phyloP scores from a whole-genome alignment of 2,329 filamentous ascomycete genomes.

The Cryphonectria nitschkei region DNA sequence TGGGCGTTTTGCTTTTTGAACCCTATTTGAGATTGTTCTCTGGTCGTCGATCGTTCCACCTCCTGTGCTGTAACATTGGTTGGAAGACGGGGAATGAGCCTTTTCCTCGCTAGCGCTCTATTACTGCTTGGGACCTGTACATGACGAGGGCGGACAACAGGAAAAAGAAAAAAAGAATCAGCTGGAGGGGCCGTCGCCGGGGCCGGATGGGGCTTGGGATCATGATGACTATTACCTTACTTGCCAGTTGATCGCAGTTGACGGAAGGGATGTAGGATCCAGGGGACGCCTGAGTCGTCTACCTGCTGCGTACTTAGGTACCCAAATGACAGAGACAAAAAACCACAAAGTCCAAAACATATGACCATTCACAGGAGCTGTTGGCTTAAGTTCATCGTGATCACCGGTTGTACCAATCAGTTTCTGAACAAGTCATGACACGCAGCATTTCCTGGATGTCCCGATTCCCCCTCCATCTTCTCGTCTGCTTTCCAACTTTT shows the following conservation, averaged over 20 bases:
- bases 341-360: background rate
- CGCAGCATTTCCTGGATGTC: background rate
- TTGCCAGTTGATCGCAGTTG: background rate
- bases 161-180: background rate
- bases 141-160: background rate
- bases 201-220: background rate
- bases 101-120: background rate
- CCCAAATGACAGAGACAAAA: background rate
- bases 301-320: background rate
- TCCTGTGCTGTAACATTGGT: slow-evolving; percentile 1
- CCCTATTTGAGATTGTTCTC: slow-evolving; percentile 4
- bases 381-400: background rate
- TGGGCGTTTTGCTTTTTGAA: slow-evolving; percentile 22
- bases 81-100: background rate
- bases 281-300: background rate
- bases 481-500: background rate
- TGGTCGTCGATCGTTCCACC: background rate
- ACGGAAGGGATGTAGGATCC: background rate
- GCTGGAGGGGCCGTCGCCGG: background rate
- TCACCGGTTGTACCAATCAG: background rate
- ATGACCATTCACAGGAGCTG: background rate
- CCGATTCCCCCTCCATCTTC: background rate
- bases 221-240: background rate
- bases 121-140: background rate
- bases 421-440: background rate